Percentiles rank a stretch among this genome's conserved stretches.
phyloP scores from a whole-genome alignment of 106 monocot genomes.

The Dendrobium nobile region DNA sequence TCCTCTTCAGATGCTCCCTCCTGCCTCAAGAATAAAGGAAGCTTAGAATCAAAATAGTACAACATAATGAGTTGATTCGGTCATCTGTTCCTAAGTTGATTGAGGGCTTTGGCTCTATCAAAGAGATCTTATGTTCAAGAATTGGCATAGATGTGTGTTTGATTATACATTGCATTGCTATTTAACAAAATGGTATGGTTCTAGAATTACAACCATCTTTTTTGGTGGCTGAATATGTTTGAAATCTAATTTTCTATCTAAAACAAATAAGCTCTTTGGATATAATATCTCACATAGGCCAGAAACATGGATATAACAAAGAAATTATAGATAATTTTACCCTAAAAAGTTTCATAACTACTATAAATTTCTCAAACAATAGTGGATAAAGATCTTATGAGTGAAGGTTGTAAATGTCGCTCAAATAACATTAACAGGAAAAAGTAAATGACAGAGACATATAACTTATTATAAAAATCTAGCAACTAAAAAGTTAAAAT shows the following conservation, averaged over 20 bases:
- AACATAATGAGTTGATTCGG: background rate
- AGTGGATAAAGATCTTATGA: background rate
- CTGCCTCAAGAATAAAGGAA: slow-evolving; percentile 9
- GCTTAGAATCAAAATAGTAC: background rate
- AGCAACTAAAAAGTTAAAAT: background rate
- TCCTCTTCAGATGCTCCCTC: slow-evolving; percentile 29
- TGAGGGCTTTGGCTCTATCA: background rate
- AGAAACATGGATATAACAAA: background rate
- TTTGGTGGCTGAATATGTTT: background rate
- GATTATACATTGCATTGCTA: background rate
- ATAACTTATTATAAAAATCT: background rate
- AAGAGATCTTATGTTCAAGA: background rate
- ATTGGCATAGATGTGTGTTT: background rate
- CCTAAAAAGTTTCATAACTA: background rate
- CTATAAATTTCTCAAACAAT: background rate
- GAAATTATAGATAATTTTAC: background rate
- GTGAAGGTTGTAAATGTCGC: no score
- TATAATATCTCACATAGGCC: background rate
- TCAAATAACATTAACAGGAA: background rate
- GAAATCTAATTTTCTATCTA: background rate
- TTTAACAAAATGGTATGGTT: background rate
- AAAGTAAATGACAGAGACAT: background rate
- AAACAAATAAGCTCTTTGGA: no score
- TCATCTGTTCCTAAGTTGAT: background rate
- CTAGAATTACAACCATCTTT: background rate